A percentile compares a stretch with the other conserved stretches of the same genome.
phyloP scores from a whole-genome alignment of 176 grass and related monocot species.

The Tillandsia fasciculata region DNA sequence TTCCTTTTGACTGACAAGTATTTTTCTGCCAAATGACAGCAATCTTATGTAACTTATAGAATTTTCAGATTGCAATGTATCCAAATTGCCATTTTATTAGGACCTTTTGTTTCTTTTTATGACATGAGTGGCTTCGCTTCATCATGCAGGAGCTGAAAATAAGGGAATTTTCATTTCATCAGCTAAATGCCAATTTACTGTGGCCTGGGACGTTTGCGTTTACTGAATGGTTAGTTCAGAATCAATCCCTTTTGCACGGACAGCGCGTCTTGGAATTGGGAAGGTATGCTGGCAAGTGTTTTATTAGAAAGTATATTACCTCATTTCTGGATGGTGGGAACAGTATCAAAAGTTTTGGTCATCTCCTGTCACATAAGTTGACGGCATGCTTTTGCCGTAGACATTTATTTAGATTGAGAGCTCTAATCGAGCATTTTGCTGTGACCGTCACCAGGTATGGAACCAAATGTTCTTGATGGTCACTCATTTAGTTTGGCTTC shows the following conservation, averaged over 20 bases:
- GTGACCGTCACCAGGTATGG: neutral
- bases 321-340: too few relatives aligned
- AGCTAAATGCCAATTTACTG: conserved; percentile 83
- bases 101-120: neutral
- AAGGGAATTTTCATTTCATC: conserved; percentile 75
- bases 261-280: conserved; percentile 64
- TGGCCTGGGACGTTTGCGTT: conserved; percentile 90
- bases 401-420: too few relatives aligned
- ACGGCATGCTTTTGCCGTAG: too few relatives aligned
- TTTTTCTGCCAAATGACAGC: too few relatives aligned
- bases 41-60: too few relatives aligned
- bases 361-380: too few relatives aligned
- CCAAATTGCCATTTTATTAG: neutral
- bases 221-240: conserved; percentile 53
- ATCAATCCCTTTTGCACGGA: conserved; percentile 45
- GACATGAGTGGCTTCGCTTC: neutral
- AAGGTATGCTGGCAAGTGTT: conserved; percentile 35
- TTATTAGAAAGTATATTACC: neutral
- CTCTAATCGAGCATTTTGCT: neutral
- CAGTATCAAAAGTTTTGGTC: too few relatives aligned
- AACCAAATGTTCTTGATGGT: neutral
- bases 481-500: too few relatives aligned
- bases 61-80: too few relatives aligned
- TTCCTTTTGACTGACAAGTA: too few relatives aligned
- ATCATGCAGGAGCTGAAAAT: conserved; percentile 55